Evolutionary conservation across 768 basidiomycete species (phyloP).

Genomic region (Hysterangium stoloniferum): DNA sequence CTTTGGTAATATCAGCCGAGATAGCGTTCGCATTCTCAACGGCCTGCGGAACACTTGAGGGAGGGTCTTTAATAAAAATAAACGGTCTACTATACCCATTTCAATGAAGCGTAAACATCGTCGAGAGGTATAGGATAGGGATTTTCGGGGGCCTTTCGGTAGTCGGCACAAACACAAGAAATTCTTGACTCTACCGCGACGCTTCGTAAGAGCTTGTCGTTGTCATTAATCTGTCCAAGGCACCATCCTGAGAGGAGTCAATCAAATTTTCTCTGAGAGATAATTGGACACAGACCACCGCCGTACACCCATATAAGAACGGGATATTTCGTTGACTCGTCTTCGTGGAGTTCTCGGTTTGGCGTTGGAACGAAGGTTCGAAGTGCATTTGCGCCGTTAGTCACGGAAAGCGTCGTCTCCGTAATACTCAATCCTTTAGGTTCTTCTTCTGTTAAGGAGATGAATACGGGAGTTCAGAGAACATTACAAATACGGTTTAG

Average conservation of each 20-base stretch:
- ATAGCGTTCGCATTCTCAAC: conserved; percentile 11
- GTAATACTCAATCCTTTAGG: not conserved
- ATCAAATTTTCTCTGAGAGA: too few species aligned
- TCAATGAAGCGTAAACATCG: conserved; percentile 19
- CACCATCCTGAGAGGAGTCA: too few species aligned
- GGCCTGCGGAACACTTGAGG: conserved; percentile 6
- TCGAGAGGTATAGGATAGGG: conserved; percentile 16
- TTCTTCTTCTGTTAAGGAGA: not conserved
- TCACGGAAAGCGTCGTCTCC: not conserved
- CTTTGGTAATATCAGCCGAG: conserved; percentile 15
- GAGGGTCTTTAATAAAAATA: not conserved
- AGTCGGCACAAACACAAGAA: conserved; percentile 15
- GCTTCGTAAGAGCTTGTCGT: conserved; percentile 16
- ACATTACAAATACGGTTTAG: not conserved
- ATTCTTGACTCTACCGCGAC: conserved; percentile 15
- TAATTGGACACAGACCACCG: too few species aligned
- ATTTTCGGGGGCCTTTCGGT: conserved; percentile 18
- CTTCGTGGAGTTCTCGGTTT: not conserved
- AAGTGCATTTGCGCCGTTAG: not conserved
- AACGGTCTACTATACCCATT: conserved; percentile 15
- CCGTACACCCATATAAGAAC: not conserved
- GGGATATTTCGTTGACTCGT: not conserved
- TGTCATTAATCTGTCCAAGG: conserved; percentile 1
- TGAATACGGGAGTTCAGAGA: not conserved
- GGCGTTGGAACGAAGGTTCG: conserved; percentile 2